Base-by-base conservation (phyloP, 768 basidiomycete species). In the Termitomyces sp. region DNA sequence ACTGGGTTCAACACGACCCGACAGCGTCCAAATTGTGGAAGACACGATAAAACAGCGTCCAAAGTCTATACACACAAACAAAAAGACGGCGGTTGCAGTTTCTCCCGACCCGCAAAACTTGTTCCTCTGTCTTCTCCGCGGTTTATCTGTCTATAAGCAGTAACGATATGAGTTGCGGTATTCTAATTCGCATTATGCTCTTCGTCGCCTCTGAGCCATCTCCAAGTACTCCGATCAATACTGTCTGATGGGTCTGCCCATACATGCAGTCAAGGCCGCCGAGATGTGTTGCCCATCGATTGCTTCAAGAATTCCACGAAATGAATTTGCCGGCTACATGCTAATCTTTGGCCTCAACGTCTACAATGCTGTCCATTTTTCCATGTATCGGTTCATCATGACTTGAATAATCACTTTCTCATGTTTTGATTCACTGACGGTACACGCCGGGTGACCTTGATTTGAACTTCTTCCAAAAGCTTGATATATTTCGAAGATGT, bases 1-100 rank as follows among this genome's bases (percentile, higher is more conserved):
- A 76, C 76, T 72, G 74, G 71, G 76, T 78, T 77, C 82, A 85
- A 81, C 81, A 82, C 75, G 75, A 76, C 73, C 75, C 77, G 77
- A 83, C 81, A 82, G 70, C 74, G 81, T 80, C 80, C 86, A 88
- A 87, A 88, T 82, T 76, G 73, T 81, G 71, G 75, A 86, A 79
- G 84, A 86, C 85, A 84, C 74, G 76, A 78, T 83, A 86, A 86
- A 85, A 87, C 86, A 88, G 84, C 67, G 72, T 70, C 69, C 77
- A 76, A 76, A 79, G 68, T 64, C 67, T 77, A 76, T 64, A 70
- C 70, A 77, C 72, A 77, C 76, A 78, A 77, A 78, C 73, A 77
- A 75, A 48, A 72, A 63, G 48, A n/a, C 56, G 29, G 57, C 5
- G 26, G 48, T 52, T 20, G 53, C 45, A 13, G 44, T 52, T 42